Base-by-base conservation (phyloP, 768 basidiomycete species). In the Rhodocollybia butyracea region DNA sequence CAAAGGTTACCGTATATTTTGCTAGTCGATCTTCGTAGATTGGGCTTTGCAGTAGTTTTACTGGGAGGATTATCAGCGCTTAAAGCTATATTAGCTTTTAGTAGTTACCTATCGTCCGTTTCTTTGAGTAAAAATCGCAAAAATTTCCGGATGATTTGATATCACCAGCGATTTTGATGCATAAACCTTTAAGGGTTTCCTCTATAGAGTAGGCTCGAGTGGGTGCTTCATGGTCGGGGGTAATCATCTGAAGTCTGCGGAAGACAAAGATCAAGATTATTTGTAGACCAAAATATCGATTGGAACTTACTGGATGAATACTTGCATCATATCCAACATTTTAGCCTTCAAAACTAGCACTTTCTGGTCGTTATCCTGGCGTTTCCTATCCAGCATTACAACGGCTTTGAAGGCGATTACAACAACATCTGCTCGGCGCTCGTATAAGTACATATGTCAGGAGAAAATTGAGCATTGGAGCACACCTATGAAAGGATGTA, bases 311-410 rank as follows among this genome's bases (percentile, higher is more conserved):
- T 72, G 70, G 0, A 67, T 48, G 10, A 76, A 59, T 12, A 65
- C 64, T 10, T 55, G 52, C 69, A 77, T 72, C 73, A 73, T 76
- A 27, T 76, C 70, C 43, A 60, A 66, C 76, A 76, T 76, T 53
- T 70, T 67, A 10, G 67, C 62, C 60, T 72, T 66, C 17, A 77
- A 59, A 0, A 66, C 55, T 3, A 69, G 58, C 13, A 77, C 66
- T 51, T 68, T 72, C 53, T 66, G 67, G 53, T 77, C 74, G 39
- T 77, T 77, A 4, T 73, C 73, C 7, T 70, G 64, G 3, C 75
- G 66, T 34, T 70, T 74, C 46, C 66, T 56, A 42, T 75, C 75
- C 36, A 77, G 64, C 10, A 68, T 71, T 55, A 71, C 68, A 2
- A 71, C 71, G 0, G 72, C 70, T 51, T 73, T 70, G 68, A 76